A percentile compares a stretch with the other conserved stretches of the same genome.
phyloP scores from a whole-genome alignment of 805 yeast species.

The Metschnikowia henanensis region DNA sequence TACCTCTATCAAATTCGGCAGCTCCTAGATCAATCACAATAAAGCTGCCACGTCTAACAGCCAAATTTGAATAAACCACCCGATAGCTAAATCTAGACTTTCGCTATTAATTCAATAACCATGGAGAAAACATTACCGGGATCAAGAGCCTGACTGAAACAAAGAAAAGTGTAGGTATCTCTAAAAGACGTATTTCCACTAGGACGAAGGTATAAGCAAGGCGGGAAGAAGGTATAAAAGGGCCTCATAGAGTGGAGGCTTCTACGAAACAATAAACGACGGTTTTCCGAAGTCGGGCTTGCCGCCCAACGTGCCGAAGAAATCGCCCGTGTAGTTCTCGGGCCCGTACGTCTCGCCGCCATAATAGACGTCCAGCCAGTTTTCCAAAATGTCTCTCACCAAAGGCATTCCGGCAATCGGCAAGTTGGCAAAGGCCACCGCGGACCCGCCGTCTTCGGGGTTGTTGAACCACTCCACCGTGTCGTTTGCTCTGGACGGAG shows the following conservation, averaged over 20 bases:
- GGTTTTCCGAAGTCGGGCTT: conserved; percentile 38
- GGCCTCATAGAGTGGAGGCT: not conserved
- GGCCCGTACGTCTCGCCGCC: conserved; percentile 38
- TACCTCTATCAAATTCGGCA: too few species aligned
- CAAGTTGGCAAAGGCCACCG: conserved; percentile 50
- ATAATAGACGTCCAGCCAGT: conserved; percentile 43
- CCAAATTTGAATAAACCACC: too few species aligned
- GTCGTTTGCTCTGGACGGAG: conserved; percentile 39
- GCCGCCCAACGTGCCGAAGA: conserved; percentile 52
- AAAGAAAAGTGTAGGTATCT: too few species aligned
- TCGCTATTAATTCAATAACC: too few species aligned
- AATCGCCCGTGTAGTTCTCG: conserved; percentile 59
- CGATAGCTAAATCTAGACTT: too few species aligned
- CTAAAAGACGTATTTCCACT: too few species aligned
- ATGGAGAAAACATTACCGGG: too few species aligned
- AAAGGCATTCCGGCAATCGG: conserved; percentile 54
- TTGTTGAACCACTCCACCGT: conserved; percentile 51
- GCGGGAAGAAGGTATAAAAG: too few species aligned
- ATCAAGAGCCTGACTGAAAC: too few species aligned
- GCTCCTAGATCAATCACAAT: too few species aligned
- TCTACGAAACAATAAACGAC: conserved; percentile 21
- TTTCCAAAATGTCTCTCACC: conserved; percentile 48
- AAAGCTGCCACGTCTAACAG: too few species aligned
- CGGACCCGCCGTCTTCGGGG: conserved; percentile 50
- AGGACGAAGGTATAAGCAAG: too few species aligned